A percentile compares a stretch with the other conserved stretches of the same genome.
These are phyloP conservation scores for Berberis thunbergii DNA, from an alignment of 164 flowering plant species.

Conservation along the genomic window DNA sequence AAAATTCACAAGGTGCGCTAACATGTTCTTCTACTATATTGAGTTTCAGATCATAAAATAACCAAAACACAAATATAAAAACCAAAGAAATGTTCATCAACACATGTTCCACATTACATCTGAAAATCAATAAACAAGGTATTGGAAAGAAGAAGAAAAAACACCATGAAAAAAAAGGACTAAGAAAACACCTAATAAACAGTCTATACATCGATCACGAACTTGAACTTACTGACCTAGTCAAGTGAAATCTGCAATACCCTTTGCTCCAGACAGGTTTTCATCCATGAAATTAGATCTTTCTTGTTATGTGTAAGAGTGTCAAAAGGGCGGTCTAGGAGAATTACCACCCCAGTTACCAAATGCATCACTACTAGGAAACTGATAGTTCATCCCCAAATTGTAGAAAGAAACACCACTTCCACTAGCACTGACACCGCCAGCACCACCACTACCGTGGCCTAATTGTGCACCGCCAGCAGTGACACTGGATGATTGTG, in stretches of 20 bases:
- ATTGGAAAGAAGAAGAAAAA: neutral
- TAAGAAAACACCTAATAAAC: neutral
- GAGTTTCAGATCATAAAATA: neutral
- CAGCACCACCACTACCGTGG: constrained; percentile 9
- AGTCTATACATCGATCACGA: constrained; percentile 2
- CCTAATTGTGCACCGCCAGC: constrained; percentile 21
- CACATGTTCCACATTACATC: constrained; percentile 7
- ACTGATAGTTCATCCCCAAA: constrained; percentile 25
- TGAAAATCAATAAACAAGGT: constrained; percentile 4
- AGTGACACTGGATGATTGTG: constrained; percentile 38
- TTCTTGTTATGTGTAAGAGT: neutral
- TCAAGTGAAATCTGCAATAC: neutral
- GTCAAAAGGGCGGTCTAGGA: constrained; percentile 35
- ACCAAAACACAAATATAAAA: neutral
- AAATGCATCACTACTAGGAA: constrained; percentile 28
- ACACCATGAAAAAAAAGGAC: neutral
- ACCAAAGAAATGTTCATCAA: neutral
- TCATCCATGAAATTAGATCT: neutral
- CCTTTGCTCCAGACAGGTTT: neutral
- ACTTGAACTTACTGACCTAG: constrained; percentile 8
- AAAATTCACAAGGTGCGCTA: neutral
- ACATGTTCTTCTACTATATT: neutral
- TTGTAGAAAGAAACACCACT: constrained; percentile 21
- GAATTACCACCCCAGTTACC: constrained; percentile 33
- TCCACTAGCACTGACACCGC: constrained; percentile 25